Evolutionary conservation across 1,139 yeast species (phyloP).

Genomic region (Groenewaldozyma auringiensis): DNA sequence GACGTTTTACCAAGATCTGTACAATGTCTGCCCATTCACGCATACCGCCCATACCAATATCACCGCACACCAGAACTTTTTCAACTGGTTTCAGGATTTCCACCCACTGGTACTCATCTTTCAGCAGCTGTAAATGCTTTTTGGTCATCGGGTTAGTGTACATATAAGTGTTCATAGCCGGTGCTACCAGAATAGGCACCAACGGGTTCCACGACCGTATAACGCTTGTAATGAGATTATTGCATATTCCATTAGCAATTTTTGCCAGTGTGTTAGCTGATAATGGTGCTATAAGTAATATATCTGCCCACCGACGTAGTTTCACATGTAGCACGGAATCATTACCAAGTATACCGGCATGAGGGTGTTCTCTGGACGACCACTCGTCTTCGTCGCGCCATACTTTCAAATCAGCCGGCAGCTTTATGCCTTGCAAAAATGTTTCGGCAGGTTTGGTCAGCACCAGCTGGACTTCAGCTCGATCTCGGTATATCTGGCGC

Average conservation of each 20-base stretch:
- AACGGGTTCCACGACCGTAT: slow-evolving; percentile 90
- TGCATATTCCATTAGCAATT: slow-evolving; percentile 84
- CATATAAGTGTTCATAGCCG: slow-evolving; percentile 97
- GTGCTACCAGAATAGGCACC: slow-evolving; percentile 79
- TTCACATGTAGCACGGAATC: slow-evolving; percentile 79
- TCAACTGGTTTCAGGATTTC: slow-evolving; percentile 88
- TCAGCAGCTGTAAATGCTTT: slow-evolving; percentile 59
- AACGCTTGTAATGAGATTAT: slow-evolving; percentile 73
- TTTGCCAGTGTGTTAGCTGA: slow-evolving; percentile 93
- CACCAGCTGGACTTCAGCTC: slow-evolving; percentile 70
- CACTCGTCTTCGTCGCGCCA: slow-evolving; percentile 96
- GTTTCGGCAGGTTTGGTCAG: slow-evolving; percentile 79
- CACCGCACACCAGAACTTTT: slow-evolving; percentile 90
- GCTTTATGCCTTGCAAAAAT: slow-evolving; percentile 66
- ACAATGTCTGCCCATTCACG: slow-evolving; percentile 93
- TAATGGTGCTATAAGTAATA: slow-evolving; percentile 82
- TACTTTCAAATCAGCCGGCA: slow-evolving; percentile 74
- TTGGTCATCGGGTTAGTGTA: slow-evolving; percentile 91
- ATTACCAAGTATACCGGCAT: slow-evolving; percentile 28
- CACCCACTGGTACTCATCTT: slow-evolving; percentile 59
- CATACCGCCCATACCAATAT: slow-evolving; percentile 97
- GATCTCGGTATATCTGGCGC: slow-evolving; percentile 24
- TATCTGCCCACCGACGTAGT: slow-evolving; percentile 91
- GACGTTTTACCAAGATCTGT: slow-evolving; percentile 54
- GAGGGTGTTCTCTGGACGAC: slow-evolving; percentile 36